phyloP scores from a whole-genome alignment of 345 rosid genomes.

The Aquilaria malaccensis region DNA sequence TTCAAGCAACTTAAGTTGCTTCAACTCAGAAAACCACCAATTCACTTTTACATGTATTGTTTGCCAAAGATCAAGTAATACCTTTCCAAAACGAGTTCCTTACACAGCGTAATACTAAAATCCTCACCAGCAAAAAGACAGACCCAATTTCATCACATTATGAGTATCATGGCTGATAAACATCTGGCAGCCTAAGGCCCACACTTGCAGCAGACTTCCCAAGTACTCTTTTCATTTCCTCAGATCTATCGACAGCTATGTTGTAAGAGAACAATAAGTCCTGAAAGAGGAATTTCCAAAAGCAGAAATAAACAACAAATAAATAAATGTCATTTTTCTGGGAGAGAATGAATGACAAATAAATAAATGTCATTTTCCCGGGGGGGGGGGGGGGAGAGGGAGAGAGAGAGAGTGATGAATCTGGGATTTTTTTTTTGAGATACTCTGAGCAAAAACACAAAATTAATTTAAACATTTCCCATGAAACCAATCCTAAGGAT shows the following conservation, averaged over 20 bases:
- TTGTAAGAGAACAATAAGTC: constrained; percentile 83
- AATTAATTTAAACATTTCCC: too few relatives aligned
- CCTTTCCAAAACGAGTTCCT: too few relatives aligned
- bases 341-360: background rate
- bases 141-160: background rate
- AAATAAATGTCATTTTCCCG: background rate
- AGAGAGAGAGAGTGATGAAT: too few relatives aligned
- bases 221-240: constrained; percentile 64
- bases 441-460: too few relatives aligned
- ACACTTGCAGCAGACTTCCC: constrained; percentile 92
- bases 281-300: constrained; percentile 33
- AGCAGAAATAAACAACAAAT: background rate
- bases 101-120: too few relatives aligned
- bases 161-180: constrained; percentile 48
- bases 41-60: too few relatives aligned
- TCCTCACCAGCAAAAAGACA: background rate
- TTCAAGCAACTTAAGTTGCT: too few relatives aligned
- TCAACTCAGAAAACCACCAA: too few relatives aligned
- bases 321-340: background rate
- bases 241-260: constrained; percentile 78
- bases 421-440: too few relatives aligned
- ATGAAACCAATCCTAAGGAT: too few relatives aligned
- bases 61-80: too few relatives aligned
- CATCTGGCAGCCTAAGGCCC: constrained; percentile 85
- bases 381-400: background rate